Conservation (phyloP, 2,329 filamentous ascomycete genomes). For the Trichoderma sp. region DNA sequence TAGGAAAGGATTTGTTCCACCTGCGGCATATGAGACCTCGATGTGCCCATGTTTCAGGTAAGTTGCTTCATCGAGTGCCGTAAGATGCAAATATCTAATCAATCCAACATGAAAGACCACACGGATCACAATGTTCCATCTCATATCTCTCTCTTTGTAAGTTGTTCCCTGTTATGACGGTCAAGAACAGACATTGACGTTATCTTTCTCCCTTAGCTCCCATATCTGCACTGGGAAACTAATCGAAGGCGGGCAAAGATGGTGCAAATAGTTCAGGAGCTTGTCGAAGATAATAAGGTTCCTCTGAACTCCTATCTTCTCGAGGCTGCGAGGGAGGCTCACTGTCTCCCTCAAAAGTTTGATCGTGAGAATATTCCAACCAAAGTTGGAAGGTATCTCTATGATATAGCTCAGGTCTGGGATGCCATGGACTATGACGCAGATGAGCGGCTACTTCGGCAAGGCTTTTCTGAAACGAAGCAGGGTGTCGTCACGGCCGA, state of each 20-base stretch:
- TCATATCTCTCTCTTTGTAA: background rate
- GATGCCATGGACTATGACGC: constrained; percentile 1
- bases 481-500: background rate
- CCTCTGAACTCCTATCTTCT: fast-evolving
- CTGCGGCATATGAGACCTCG: background rate
- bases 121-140: background rate
- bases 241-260: background rate
- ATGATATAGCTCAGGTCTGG: background rate
- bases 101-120: background rate
- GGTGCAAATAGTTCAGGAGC: background rate
- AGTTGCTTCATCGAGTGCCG: background rate
- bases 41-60: background rate
- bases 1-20: background rate
- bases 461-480: background rate
- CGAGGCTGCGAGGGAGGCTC: background rate
- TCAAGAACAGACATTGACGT: background rate
- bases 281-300: background rate
- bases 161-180: background rate
- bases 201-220: background rate
- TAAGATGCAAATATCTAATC: background rate
- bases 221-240: background rate
- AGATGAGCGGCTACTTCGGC: background rate
- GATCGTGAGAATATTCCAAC: background rate
- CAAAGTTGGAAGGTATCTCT: background rate
- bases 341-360: background rate